Evolutionary conservation across 2,329 filamentous ascomycete species (phyloP).

Genomic region (Pyrenophora teres): DNA sequence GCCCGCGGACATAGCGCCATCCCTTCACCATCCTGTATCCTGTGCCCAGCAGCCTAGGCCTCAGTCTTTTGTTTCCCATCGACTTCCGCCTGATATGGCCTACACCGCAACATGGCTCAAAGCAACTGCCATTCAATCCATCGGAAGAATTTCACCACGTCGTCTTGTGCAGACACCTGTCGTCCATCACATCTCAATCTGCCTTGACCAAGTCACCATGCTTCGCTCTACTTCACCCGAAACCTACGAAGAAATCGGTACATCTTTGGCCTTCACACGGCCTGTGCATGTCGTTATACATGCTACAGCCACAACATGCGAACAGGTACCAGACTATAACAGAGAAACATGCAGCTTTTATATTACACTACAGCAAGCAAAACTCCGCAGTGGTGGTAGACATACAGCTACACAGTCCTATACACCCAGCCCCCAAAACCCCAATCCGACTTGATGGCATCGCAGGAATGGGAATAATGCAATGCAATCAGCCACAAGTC

Average conservation of each 20-base stretch:
- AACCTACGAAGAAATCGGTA: no score
- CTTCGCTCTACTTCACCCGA: not conserved
- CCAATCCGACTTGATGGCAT: not conserved
- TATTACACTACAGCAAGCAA: slow-evolving; percentile 40
- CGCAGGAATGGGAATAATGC: slow-evolving; percentile 19
- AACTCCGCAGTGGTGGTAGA: slow-evolving; percentile 35
- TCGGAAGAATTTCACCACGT: not conserved
- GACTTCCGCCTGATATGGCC: no score
- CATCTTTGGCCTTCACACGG: not conserved
- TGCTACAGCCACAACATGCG: not conserved
- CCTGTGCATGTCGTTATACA: not conserved
- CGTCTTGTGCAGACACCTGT: not conserved
- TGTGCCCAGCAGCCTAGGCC: not conserved
- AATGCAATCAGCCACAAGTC: slow-evolving; percentile 19
- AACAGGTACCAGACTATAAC: not conserved
- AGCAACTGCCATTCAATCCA: not conserved
- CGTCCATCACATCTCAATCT: slow-evolving; percentile 5
- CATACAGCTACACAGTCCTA: slow-evolving; percentile 28
- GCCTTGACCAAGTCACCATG: slow-evolving; percentile 14
- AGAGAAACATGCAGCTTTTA: slow-evolving; percentile 20
- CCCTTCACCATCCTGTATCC: not conserved
- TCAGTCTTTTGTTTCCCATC: not conserved
- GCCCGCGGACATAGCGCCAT: slow-evolving; percentile 28
- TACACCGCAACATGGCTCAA: no score
- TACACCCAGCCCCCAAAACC: slow-evolving; percentile 4